Conservation (phyloP, 306 rosid species). For the Pyrus pyrifolia region DNA sequence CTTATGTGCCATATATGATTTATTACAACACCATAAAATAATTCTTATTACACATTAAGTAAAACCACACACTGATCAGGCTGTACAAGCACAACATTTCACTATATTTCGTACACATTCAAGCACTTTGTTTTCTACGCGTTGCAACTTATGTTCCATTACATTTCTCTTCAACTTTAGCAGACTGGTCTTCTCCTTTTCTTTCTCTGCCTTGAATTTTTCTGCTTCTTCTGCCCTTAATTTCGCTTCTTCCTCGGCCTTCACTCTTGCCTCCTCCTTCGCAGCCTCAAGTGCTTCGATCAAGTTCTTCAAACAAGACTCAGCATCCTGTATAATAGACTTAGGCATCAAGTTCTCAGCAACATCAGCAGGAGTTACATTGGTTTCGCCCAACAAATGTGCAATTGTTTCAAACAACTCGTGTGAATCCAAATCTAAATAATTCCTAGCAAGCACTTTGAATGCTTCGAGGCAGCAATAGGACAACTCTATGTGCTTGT, state of each 20-base stretch:
- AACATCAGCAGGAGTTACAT: constrained; percentile 64
- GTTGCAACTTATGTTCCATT: neutral
- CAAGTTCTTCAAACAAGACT: constrained; percentile 38
- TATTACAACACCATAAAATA: neutral
- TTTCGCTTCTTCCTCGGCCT: constrained; percentile 24
- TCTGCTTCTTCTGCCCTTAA: neutral
- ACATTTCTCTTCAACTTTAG: constrained; percentile 2
- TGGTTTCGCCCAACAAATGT: constrained; percentile 27
- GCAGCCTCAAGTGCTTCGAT: constrained; percentile 37
- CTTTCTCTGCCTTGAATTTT: neutral
- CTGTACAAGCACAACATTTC: too few relatives aligned
- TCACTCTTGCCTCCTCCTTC: constrained; percentile 31
- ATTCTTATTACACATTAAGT: neutral
- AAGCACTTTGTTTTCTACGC: neutral
- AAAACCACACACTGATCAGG: neutral
- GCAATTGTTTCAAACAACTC: constrained; percentile 24
- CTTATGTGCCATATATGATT: neutral
- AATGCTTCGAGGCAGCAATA: constrained; percentile 60
- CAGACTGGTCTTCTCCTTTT: neutral
- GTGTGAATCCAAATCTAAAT: constrained; percentile 43
- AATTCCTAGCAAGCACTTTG: constrained; percentile 56
- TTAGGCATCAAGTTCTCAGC: constrained; percentile 69
- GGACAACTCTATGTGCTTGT: constrained; percentile 59
- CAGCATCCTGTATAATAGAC: constrained; percentile 28
- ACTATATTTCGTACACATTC: too few relatives aligned